Evolutionary conservation across 345 rosid genomes (phyloP), one percentile per base, ranked within the genome.

Genomic region (Hibiscus trionum): DNA sequence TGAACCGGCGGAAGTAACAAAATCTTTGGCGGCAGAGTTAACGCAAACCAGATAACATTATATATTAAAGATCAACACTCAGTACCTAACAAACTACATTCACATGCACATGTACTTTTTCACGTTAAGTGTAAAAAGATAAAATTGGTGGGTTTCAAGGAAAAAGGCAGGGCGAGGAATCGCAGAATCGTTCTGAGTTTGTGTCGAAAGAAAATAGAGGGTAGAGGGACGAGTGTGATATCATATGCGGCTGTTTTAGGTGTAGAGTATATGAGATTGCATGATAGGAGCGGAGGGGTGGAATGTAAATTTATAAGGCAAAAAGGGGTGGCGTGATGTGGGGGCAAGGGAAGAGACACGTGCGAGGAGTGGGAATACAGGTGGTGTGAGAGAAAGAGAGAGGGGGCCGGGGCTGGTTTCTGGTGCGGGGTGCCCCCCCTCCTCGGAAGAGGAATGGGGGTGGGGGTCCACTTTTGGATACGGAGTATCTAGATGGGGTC

Each of bases 401-500:
- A 39, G 61, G 52, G 52, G 52, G 4, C 4, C 33, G 4, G 33
- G 12, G 33, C 42, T 37, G 8, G 52, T 47, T n/a, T 47, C 52
- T 47, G 52, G 52, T 47, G 52, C 52, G 52, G 52, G 44, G 65
- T 61, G 65, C 44, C 44, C 65, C 44, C 39, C 7, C 24, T 26
- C 37, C 2, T 31, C 16, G 57, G 57, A n/a, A 52, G 4, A 33
- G 72, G 44, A 11, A 57, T 47, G 42, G 8, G 8, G 7, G 47
- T 5, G 3, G 33, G 46, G 85, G 56, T 75, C 87, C 84, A 39
- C 39, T 9, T 3, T 70, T 3, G 76, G 93, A 91, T 91, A 86
- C 88, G 92, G 90, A 82, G 81, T 82, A 91, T 91, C 93, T 46
- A 2, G 37, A 78, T 83, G 86, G 96, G 97, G 85, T 83, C 88